A percentile compares a stretch with the other conserved stretches of the same genome.
Evolutionary conservation across 2,329 filamentous ascomycete species (phyloP).

Genomic region (Fusarium sp.): DNA sequence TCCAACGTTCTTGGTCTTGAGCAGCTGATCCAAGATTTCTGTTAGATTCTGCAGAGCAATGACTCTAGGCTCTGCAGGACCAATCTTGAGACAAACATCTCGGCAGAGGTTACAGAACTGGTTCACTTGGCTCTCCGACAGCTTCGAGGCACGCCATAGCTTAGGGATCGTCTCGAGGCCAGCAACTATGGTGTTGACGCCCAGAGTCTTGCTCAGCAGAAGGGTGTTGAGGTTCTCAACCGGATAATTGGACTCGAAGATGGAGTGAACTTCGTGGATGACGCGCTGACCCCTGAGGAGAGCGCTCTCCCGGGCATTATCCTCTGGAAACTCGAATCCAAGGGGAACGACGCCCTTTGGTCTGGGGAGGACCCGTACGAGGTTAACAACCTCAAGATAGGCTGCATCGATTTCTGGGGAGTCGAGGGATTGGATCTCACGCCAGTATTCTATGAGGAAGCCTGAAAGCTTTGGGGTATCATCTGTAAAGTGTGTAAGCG

Average conservation of each 20-base stretch:
- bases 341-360: conserved; percentile 32
- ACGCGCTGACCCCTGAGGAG: conserved; percentile 55
- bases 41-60: conserved; percentile 62
- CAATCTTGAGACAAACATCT: conserved; percentile 52
- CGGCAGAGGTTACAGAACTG: conserved; percentile 59
- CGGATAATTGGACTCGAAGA: conserved; percentile 38
- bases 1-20: conserved; percentile 44
- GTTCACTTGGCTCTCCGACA: conserved; percentile 41
- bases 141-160: conserved; percentile 46
- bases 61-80: conserved; percentile 59
- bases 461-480: conserved; percentile 46
- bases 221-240: conserved; percentile 42
- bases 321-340: conserved; percentile 33
- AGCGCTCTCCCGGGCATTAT: conserved; percentile 46
- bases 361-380: conserved; percentile 50
- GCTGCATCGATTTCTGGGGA: conserved; percentile 59
- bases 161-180: conserved; percentile 50
- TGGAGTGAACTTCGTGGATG: conserved; percentile 52
- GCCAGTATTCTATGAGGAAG: conserved; percentile 46
- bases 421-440: conserved; percentile 37
- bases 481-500: conserved; percentile 42
- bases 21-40: conserved; percentile 55
- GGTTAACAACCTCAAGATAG: conserved; percentile 60
- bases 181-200: conserved; percentile 51
- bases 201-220: conserved; percentile 46